Evolutionary conservation across 148 eudicot genomes (phyloP).

Genomic region (Agrostemma githago): DNA sequence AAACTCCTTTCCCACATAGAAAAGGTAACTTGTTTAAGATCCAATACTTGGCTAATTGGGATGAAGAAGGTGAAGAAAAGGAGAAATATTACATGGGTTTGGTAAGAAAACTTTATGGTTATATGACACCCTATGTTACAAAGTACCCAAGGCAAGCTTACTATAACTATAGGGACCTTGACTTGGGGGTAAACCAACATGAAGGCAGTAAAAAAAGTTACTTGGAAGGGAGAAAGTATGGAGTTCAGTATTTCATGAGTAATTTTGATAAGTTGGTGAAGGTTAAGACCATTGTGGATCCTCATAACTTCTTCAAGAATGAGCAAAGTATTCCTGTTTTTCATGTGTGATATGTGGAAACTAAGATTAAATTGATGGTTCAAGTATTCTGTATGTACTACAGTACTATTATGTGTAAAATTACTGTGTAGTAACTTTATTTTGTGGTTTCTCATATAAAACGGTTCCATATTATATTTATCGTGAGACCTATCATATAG

Average conservation of each 20-base stretch:
- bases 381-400: neutral
- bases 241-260: constrained; percentile 13
- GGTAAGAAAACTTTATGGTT: constrained; percentile 9
- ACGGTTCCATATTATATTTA: no score
- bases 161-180: constrained; percentile 19
- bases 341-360: neutral
- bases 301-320: constrained; percentile 14
- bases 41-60: constrained; percentile 20
- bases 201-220: constrained; percentile 5
- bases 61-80: constrained; percentile 8
- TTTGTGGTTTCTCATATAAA: no score
- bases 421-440: no score
- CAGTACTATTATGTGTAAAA: no score
- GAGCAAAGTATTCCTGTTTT: constrained; percentile 23
- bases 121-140: constrained; percentile 18
- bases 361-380: neutral
- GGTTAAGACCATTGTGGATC: constrained; percentile 19
- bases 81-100: constrained; percentile 15
- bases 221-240: constrained; percentile 17
- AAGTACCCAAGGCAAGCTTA: constrained; percentile 19
- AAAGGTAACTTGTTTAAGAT: constrained; percentile 17
- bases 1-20: constrained; percentile 17
- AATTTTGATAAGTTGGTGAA: constrained; percentile 21
- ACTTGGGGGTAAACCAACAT: constrained; percentile 12
- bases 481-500: no score